These are phyloP conservation scores for Nevesoporus exiguus DNA, from an alignment of 768 basidiomycete species.

Conservation along the genomic window DNA sequence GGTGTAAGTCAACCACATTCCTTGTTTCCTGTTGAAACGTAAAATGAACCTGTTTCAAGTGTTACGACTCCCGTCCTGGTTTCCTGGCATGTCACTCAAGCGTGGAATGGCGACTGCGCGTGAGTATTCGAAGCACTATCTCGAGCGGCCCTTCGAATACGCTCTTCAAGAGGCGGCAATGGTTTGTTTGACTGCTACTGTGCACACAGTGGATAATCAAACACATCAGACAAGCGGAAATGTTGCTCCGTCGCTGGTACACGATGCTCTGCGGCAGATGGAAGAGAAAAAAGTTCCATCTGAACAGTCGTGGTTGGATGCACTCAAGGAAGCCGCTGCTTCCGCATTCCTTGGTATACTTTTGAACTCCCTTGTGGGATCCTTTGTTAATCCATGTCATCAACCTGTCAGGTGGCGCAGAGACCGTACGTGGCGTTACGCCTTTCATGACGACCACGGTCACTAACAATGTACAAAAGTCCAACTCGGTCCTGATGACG, in stretches of 20 bases:
- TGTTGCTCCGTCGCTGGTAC: not conserved
- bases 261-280: not conserved
- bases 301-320: not conserved
- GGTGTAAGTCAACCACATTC: too few relatives aligned
- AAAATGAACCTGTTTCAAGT: too few relatives aligned
- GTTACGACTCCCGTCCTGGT: too few relatives aligned
- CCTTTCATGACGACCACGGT: not conserved
- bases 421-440: not conserved
- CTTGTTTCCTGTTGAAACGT: too few relatives aligned
- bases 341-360: not conserved
- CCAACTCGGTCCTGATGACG: not conserved
- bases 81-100: too few relatives aligned
- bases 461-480: not conserved
- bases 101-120: too few relatives aligned
- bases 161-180: not conserved
- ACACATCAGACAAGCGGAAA: not conserved
- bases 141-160: not conserved
- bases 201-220: not conserved
- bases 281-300: not conserved
- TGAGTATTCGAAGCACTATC: not conserved
- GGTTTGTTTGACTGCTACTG: too few relatives aligned
- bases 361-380: not conserved
- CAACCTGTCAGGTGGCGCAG: not conserved
- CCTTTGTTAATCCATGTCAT: not conserved
- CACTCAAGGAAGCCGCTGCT: not conserved